phyloP scores from a whole-genome alignment of 495 filamentous ascomycete species.

The Thermochaetoides thermophila region DNA sequence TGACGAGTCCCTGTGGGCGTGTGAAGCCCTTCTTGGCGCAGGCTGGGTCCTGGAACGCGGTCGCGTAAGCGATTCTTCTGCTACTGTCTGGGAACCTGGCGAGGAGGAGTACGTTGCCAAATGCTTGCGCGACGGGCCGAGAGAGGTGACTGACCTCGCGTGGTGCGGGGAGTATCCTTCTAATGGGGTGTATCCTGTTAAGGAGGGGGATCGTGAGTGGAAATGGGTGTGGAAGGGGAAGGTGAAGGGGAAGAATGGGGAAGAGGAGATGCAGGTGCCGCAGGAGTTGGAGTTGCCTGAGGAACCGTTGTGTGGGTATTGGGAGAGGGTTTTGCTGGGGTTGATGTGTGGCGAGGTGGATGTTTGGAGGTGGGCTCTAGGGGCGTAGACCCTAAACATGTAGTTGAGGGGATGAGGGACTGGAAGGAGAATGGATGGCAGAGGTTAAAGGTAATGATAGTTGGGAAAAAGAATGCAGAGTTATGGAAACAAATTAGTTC shows the following conservation, averaged over 20 bases:
- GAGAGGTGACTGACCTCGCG: constrained; percentile 1
- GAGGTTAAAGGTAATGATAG: no score
- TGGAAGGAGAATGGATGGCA: no score
- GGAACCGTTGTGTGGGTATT: constrained; percentile 20
- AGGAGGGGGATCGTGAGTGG: constrained; percentile 12
- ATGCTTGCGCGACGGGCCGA: constrained; percentile 1
- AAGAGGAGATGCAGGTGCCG: constrained; percentile 9
- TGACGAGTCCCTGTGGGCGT: constrained; percentile 15
- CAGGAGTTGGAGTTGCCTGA: constrained; percentile 11
- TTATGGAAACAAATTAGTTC: no score
- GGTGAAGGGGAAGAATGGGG: constrained; percentile 5
- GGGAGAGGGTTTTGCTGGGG: constrained; percentile 17
- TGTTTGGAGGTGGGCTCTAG: constrained; percentile 18
- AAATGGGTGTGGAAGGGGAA: constrained; percentile 13
- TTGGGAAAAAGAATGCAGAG: no score
- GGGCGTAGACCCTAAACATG: no score
- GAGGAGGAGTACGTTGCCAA: background rate
- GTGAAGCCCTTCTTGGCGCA: constrained; percentile 6
- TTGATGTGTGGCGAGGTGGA: constrained; percentile 14
- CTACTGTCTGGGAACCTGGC: background rate
- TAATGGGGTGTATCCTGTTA: constrained; percentile 10
- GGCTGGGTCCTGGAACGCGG: constrained; percentile 11
- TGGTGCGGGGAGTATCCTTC: constrained; percentile 8
- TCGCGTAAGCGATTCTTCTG: no score
- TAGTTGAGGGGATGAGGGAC: no score